Evolutionary conservation across 805 yeast genomes (phyloP).

Genomic region (Candida ulmi): DNA sequence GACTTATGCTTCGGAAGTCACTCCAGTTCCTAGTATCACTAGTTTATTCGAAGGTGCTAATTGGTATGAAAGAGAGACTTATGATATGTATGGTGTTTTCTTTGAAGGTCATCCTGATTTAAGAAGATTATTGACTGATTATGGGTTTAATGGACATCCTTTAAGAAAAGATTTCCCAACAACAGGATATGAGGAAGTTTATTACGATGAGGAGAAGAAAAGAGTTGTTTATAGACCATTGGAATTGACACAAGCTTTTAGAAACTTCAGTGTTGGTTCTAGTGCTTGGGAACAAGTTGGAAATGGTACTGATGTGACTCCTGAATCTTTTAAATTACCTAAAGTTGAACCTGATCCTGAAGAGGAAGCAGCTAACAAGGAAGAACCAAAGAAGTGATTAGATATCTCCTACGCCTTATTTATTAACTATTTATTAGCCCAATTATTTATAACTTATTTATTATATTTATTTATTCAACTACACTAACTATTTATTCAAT

Average conservation of each 20-base stretch:
- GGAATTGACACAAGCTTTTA: constrained; percentile 88
- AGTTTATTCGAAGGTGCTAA: constrained; percentile 73
- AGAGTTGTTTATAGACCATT: constrained; percentile 86
- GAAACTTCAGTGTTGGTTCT: constrained; percentile 84
- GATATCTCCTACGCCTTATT: constrained; percentile 1
- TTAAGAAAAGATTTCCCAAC: constrained; percentile 90
- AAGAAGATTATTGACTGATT: constrained; percentile 86
- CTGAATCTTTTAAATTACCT: constrained; percentile 77
- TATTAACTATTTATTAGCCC: constrained; percentile 7
- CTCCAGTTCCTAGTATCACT: constrained; percentile 77
- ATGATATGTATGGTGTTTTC: constrained; percentile 81
- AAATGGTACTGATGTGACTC: constrained; percentile 76
- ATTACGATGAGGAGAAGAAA: constrained; percentile 88
- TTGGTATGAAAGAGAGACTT: constrained; percentile 89
- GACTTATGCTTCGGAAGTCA: constrained; percentile 79
- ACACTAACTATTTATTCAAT: neutral
- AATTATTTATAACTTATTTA: constrained; percentile 9
- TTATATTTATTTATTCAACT: constrained; percentile 1
- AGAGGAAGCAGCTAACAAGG: constrained; percentile 26
- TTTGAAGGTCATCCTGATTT: constrained; percentile 88
- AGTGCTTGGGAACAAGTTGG: constrained; percentile 93
- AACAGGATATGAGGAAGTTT: constrained; percentile 85
- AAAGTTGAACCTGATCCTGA: constrained; percentile 74
- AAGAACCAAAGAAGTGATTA: constrained; percentile 18
- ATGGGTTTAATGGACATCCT: constrained; percentile 91